phyloP scores from a whole-genome alignment of 495 filamentous ascomycete species.

The Entonaema liquescens region DNA sequence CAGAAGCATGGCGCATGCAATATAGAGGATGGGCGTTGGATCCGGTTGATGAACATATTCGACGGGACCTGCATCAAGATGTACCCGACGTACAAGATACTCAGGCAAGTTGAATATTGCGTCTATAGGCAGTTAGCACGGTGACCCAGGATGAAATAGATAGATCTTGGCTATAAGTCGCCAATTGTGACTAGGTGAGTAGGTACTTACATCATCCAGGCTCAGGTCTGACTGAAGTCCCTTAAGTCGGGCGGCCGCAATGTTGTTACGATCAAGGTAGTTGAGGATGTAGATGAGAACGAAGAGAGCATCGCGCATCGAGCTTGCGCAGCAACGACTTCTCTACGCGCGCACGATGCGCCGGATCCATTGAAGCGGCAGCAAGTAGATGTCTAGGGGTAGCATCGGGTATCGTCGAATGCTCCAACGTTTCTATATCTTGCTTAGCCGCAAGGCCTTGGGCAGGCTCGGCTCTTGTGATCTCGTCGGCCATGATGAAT shows the following conservation, averaged over 20 bases:
- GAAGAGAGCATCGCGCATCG: conserved; percentile 53
- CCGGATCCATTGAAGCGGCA: conserved; percentile 45
- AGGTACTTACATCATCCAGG: conserved; percentile 41
- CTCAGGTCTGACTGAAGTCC: conserved; percentile 52
- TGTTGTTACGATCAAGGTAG: conserved; percentile 74
- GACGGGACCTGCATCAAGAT: conserved; percentile 61
- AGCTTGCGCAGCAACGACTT: conserved; percentile 54
- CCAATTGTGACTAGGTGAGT: neutral
- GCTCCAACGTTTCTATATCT: conserved; percentile 30
- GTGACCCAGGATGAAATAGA: neutral
- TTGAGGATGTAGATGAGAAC: conserved; percentile 75
- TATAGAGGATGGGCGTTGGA: conserved; percentile 53
- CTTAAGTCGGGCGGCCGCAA: conserved; percentile 58
- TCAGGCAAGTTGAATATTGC: conserved; percentile 53
- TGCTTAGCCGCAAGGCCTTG: conserved; percentile 10
- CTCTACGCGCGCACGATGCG: conserved; percentile 48
- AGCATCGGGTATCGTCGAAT: neutral
- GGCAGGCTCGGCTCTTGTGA: conserved; percentile 20
- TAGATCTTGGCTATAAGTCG: neutral
- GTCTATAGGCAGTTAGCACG: conserved; percentile 32
- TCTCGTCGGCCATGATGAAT: conserved; percentile 33
- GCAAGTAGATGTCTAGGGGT: conserved; percentile 1
- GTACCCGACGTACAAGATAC: conserved; percentile 61
- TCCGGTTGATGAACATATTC: conserved; percentile 53
- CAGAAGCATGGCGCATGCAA: conserved; percentile 65